These are phyloP conservation scores for Candida xiaguanensis DNA, from an alignment of 805 yeast genomes.

Conservation along the genomic window DNA sequence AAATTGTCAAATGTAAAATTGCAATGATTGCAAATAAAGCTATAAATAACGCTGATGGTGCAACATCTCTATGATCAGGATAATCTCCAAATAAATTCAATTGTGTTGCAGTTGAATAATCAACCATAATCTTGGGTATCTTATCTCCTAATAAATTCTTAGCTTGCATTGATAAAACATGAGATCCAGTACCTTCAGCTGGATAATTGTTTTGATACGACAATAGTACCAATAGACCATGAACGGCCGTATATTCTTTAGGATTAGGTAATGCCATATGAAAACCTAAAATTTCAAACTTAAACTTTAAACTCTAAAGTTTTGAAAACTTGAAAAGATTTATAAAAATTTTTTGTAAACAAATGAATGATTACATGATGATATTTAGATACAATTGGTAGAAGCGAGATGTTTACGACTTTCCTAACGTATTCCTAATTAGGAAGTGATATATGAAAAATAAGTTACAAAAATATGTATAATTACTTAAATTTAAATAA, in stretches of 20 bases:
- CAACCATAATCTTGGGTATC: conserved; percentile 39
- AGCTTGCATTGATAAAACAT: conserved; percentile 25
- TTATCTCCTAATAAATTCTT: conserved; percentile 25
- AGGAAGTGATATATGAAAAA: neutral
- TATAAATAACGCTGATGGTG: conserved; percentile 56
- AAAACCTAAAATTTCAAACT: neutral
- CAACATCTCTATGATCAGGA: conserved; percentile 49
- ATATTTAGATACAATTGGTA: no score
- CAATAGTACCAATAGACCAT: conserved; percentile 27
- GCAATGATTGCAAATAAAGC: conserved; percentile 49
- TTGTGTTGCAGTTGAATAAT: conserved; percentile 37
- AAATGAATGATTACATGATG: no score
- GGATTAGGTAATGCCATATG: conserved; percentile 5
- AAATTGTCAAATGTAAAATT: conserved; percentile 46
- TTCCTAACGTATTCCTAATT: neutral
- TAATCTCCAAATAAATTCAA: conserved; percentile 59
- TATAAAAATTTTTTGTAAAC: neutral
- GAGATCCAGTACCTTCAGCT: conserved; percentile 29
- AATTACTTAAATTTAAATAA: neutral
- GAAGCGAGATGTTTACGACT: neutral
- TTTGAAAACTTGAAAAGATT: neutral
- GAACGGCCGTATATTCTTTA: conserved; percentile 18
- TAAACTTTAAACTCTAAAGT: neutral
- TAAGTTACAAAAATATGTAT: neutral
- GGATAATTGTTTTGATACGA: conserved; percentile 27